Percentiles rank a stretch among this genome's conserved stretches.
These are phyloP conservation scores for Reutealis trisperma DNA, from an alignment of 345 rosid species.

Conservation along the genomic window DNA sequence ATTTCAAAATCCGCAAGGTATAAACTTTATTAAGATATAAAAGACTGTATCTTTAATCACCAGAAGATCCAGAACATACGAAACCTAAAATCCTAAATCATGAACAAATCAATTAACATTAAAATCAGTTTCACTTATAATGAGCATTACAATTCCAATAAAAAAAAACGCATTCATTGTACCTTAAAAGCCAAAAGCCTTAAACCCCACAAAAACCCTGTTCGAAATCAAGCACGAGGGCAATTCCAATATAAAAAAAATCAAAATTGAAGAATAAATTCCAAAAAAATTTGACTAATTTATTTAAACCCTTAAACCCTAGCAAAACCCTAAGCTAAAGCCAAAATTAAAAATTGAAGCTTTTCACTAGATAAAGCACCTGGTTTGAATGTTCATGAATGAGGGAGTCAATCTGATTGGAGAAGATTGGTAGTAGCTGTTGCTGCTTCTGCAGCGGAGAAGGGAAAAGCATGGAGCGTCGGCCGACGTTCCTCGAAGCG, in stretches of 20 bases:
- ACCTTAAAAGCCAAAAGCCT: neutral
- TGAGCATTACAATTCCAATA: neutral
- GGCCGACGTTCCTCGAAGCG: constrained; percentile 47
- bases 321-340: constrained; percentile 32
- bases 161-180: neutral
- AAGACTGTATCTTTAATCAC: neutral
- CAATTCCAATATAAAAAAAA: neutral
- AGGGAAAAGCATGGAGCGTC: constrained; percentile 44
- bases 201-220: neutral
- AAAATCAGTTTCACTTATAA: neutral
- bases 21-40: neutral
- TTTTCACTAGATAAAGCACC: constrained; percentile 27
- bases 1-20: neutral
- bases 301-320: constrained; percentile 46
- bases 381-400: constrained; percentile 30
- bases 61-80: neutral
- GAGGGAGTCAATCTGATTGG: constrained; percentile 44
- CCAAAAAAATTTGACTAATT: neutral
- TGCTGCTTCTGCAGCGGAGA: constrained; percentile 35
- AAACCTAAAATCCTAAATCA: neutral
- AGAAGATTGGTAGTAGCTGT: constrained; percentile 23
- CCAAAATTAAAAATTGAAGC: neutral
- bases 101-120: no score
- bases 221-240: neutral
- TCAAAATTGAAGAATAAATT: neutral